A percentile compares a stretch with the other conserved stretches of the same genome.
These are phyloP conservation scores for Stephania yunnanensis DNA, from an alignment of 164 flowering plant genomes.

Conservation along the genomic window DNA sequence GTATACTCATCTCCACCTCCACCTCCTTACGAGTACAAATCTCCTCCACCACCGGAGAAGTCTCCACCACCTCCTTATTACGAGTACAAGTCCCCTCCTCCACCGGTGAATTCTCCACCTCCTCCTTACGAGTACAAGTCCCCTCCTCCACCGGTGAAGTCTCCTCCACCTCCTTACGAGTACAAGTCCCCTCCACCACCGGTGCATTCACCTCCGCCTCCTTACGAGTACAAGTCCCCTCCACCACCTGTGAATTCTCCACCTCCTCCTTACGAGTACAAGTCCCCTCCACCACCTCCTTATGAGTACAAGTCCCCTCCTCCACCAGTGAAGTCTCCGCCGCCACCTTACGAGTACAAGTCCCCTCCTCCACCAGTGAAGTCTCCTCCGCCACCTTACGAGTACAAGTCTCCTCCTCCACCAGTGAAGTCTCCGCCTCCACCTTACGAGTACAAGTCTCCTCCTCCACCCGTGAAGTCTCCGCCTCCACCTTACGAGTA, in stretches of 20 bases:
- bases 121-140: constrained; percentile 29
- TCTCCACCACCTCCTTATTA: constrained; percentile 28
- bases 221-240: constrained; percentile 34
- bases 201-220: constrained; percentile 25
- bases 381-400: constrained; percentile 20
- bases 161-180: constrained; percentile 36
- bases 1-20: constrained; percentile 45
- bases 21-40: constrained; percentile 22
- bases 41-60: constrained; percentile 22
- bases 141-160: constrained; percentile 28
- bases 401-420: constrained; percentile 38
- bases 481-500: constrained; percentile 27
- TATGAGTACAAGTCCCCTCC: constrained; percentile 19
- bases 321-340: constrained; percentile 29
- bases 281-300: constrained; percentile 21
- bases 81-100: constrained; percentile 27
- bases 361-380: constrained; percentile 30
- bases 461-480: constrained; percentile 22
- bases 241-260: constrained; percentile 34
- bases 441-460: constrained; percentile 20
- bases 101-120: constrained; percentile 19
- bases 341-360: constrained; percentile 28
- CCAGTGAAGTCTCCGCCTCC: constrained; percentile 22
- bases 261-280: constrained; percentile 34
- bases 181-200: constrained; percentile 38